A percentile compares a stretch with the other conserved stretches of the same genome.
Conservation (phyloP, 2,329 filamentous ascomycete genomes). For the Clonostachys chloroleuca region DNA sequence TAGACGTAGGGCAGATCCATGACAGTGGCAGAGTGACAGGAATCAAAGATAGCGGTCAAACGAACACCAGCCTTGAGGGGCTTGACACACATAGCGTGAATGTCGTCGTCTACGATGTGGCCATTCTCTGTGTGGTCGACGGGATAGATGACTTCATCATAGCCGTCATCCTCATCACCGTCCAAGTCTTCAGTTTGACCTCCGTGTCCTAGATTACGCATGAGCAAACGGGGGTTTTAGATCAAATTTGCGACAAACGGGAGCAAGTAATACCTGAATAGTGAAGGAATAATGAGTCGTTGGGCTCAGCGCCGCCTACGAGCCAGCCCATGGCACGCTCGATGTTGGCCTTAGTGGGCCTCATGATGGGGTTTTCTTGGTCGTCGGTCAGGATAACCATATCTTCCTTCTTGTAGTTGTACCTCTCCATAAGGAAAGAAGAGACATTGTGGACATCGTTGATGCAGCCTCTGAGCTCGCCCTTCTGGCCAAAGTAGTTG, state of each 20-base stretch:
- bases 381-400: conserved; percentile 79
- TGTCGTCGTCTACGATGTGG: conserved; percentile 75
- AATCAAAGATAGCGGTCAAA: conserved; percentile 78
- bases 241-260: background rate
- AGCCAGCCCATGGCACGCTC: conserved; percentile 73
- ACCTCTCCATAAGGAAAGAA: conserved; percentile 61
- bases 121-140: conserved; percentile 67
- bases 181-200: conserved; percentile 71
- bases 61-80: conserved; percentile 79
- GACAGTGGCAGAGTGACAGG: conserved; percentile 74
- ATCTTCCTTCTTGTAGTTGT: conserved; percentile 71
- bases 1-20: conserved; percentile 78
- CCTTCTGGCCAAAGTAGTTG: conserved; percentile 73
- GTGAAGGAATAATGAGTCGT: conserved; percentile 75
- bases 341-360: conserved; percentile 74
- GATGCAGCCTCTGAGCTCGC: conserved; percentile 72
- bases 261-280: conserved; percentile 52
- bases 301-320: conserved; percentile 64
- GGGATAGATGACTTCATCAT: conserved; percentile 75
- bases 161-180: conserved; percentile 74
- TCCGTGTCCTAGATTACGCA: conserved; percentile 54
- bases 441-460: conserved; percentile 79
- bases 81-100: conserved; percentile 73
- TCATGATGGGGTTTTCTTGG: conserved; percentile 63
- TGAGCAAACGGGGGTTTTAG: background rate